A percentile compares a stretch with the other conserved stretches of the same genome.
These are phyloP conservation scores for Pugionium dolabratum DNA, from an alignment of 345 rosid genomes.

Conservation along the genomic window DNA sequence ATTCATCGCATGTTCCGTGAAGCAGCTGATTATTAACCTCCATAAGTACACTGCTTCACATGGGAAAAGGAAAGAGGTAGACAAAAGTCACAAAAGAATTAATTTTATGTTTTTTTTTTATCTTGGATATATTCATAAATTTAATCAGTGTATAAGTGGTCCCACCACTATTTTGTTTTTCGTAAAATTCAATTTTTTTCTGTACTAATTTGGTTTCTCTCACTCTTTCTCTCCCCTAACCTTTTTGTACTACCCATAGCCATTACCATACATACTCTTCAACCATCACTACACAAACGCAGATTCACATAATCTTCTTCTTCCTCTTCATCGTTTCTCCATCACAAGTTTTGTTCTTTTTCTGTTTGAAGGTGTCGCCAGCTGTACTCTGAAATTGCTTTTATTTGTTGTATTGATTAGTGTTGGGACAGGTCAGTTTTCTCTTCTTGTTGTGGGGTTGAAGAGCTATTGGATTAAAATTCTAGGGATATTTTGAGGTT, in stretches of 20 bases:
- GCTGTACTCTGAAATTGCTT: slow-evolving; percentile 20
- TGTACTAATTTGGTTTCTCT: slow-evolving; percentile 31
- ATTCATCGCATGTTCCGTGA: slow-evolving; percentile 12
- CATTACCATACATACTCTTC: slow-evolving; percentile 39
- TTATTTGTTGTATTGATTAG: slow-evolving; percentile 5
- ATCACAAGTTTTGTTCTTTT: neutral
- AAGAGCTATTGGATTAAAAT: neutral
- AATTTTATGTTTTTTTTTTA: slow-evolving; percentile 12
- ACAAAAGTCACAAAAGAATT: slow-evolving; percentile 28
- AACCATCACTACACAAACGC: slow-evolving; percentile 35
- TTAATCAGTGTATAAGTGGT: slow-evolving; percentile 32
- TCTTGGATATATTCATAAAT: neutral
- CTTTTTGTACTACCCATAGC: slow-evolving; percentile 46
- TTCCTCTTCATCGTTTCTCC: slow-evolving; percentile 10
- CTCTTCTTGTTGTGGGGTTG: neutral
- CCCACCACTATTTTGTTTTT: slow-evolving; percentile 38
- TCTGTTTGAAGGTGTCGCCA: neutral
- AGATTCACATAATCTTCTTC: slow-evolving; percentile 47
- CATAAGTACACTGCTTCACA: slow-evolving; percentile 39
- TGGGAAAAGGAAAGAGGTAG: slow-evolving; percentile 26
- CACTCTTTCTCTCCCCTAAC: slow-evolving; percentile 40
- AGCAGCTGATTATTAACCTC: slow-evolving; percentile 21
- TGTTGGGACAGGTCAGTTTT: slow-evolving; percentile 25
- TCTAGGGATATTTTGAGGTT: neutral
- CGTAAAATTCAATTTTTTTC: neutral